phyloP scores from a whole-genome alignment of 305 asterid species.

The Solanum hybrid region DNA sequence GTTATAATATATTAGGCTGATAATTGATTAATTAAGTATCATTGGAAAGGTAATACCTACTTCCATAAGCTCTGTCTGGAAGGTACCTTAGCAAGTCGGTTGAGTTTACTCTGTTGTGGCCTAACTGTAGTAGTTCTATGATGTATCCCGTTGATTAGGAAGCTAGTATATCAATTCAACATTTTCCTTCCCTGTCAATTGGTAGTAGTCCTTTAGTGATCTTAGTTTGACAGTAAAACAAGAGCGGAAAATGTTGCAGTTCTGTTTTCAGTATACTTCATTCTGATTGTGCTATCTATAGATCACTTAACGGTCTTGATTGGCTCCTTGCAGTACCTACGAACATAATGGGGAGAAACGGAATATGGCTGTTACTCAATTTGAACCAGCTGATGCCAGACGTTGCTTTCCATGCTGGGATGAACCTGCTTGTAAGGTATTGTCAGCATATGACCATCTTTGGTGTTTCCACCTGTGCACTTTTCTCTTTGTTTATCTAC shows the following conservation, averaged over 20 bases:
- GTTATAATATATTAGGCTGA: background rate
- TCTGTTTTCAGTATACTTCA: background rate
- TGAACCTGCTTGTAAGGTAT: constrained; percentile 96
- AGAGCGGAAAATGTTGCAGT: background rate
- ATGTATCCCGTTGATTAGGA: background rate
- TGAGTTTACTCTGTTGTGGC: background rate
- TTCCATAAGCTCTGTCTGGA: background rate
- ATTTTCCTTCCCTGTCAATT: background rate
- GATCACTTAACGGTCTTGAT: constrained; percentile 7
- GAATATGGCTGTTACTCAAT: constrained; percentile 98
- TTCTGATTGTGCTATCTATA: background rate
- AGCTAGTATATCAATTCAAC: background rate
- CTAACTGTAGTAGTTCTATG: background rate
- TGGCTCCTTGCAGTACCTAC: constrained; percentile 49
- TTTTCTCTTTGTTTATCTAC: background rate
- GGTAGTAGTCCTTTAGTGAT: background rate
- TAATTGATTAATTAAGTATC: background rate
- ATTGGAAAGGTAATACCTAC: background rate
- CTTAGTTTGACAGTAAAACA: background rate
- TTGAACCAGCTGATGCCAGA: constrained; percentile 99
- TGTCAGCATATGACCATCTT: background rate
- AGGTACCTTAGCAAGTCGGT: background rate
- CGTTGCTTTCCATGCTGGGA: constrained; percentile 99
- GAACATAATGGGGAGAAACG: constrained; percentile 83
- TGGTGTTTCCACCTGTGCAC: background rate